Conservation (phyloP, 495 filamentous ascomycete genomes). For the Friedmanniomyces simplex region DNA sequence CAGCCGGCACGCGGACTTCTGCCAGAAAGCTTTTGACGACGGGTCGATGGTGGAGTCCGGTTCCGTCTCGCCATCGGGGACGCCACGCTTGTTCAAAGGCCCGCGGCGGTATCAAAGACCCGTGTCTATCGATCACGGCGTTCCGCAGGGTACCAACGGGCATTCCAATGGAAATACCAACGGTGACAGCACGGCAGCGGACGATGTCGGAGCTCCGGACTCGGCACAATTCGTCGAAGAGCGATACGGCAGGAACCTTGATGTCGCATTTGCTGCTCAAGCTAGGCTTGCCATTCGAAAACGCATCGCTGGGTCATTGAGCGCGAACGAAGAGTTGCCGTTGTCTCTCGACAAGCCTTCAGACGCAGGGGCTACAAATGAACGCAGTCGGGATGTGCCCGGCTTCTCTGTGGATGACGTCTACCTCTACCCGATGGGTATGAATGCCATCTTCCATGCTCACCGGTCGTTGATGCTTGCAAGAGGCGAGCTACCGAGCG, state of each 20-base stretch:
- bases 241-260: conserved; percentile 85
- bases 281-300: conserved; percentile 78
- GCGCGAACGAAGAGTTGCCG: conserved; percentile 57
- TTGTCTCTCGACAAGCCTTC: conserved; percentile 44
- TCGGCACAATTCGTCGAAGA: conserved; percentile 81
- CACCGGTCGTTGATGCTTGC: conserved; percentile 60
- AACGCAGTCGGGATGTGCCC: conserved; percentile 36
- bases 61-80: conserved; percentile 8
- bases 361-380: conserved; percentile 16
- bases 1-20: conserved; percentile 84
- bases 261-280: conserved; percentile 59
- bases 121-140: conserved; percentile 34
- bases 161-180: conserved; percentile 14
- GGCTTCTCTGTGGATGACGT: conserved; percentile 82
- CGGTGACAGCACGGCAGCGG: conserved; percentile 2
- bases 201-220: conserved; percentile 39
- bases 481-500: conserved; percentile 45
- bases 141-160: background rate
- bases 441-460: conserved; percentile 87
- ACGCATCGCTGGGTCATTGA: conserved; percentile 81
- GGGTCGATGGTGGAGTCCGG: conserved; percentile 49
- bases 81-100: conserved; percentile 25
- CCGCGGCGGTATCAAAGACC: conserved; percentile 39
- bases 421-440: conserved; percentile 77
- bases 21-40: conserved; percentile 60